Evolutionary conservation across 441 rosid genomes (phyloP), one percentile per base, ranked within the genome.

Genomic region (Arabidopsis lyrata): DNA sequence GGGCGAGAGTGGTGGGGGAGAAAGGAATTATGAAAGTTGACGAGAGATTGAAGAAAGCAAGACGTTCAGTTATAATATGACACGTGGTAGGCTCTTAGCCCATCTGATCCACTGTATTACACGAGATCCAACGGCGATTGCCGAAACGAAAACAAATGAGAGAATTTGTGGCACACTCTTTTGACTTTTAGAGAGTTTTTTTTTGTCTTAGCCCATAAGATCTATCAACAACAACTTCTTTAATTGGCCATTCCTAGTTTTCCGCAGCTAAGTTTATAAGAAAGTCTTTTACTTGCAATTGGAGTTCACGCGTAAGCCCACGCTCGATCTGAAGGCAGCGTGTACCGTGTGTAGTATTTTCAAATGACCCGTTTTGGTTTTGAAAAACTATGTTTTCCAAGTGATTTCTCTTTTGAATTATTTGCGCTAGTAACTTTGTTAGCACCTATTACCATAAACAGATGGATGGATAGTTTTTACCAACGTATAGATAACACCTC

Each of bases 51-150:
- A 70, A 45, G 65, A 45, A 69, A 69, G 45, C 57, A 32, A 69
- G 45, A 22, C 16, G 41, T 55, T 55, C 52, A 55, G 20, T 68
- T 7, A 55, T 20, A 69, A 14, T 0, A 0, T 15, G 39, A 70
- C 74, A 70, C 74, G 64, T 70, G 66, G 57, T 36, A 18, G 66
- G 35, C 36, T 35, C 16, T 11, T 7, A 35, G 9, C 18, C 11
- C 48, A 48, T 48, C 32, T 11, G 38, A 70, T 59, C 5, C 14
- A 14, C 11, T 57, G 14, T 2, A 13, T 3, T 31, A 45, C 66
- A 34, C 66, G 58, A 22, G 74, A 58, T 70, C 74, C 74, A 48
- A 70, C 74, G 74, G 72, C 24, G 42, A 41, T 11, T 29, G 29
- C 58, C 22, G 18, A 54, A 5, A 10, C 38, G 39, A 56, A 31